These are phyloP conservation scores for Immersiella caudata DNA, from an alignment of 495 filamentous ascomycete species.

Conservation along the genomic window DNA sequence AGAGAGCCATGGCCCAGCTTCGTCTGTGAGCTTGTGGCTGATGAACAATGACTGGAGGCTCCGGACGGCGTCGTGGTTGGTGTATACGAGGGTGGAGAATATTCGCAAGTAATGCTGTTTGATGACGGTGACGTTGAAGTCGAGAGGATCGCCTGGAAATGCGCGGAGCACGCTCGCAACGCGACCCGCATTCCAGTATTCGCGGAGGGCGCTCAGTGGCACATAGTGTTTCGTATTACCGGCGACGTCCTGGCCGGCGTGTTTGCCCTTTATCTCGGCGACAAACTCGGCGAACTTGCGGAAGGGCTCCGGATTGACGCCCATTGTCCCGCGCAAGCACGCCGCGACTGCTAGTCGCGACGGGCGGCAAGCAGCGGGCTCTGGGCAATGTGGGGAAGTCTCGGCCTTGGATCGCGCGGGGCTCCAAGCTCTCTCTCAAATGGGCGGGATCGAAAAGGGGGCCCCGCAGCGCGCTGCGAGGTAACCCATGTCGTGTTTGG, in stretches of 20 bases:
- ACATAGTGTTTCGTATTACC: constrained; percentile 9
- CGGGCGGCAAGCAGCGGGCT: neutral
- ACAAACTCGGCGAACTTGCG: constrained; percentile 22
- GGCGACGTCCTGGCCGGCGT: constrained; percentile 10
- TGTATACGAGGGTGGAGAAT: constrained; percentile 32
- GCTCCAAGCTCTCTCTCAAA: neutral
- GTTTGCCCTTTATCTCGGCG: constrained; percentile 18
- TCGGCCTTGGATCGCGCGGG: constrained; percentile 2
- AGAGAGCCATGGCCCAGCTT: neutral
- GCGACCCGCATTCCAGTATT: constrained; percentile 26
- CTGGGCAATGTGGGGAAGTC: constrained; percentile 11
- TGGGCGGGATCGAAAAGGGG: neutral
- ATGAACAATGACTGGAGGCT: constrained; percentile 25
- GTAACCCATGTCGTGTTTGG: constrained; percentile 1
- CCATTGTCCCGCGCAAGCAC: neutral
- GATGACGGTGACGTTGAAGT: constrained; percentile 19
- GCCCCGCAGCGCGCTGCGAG: neutral
- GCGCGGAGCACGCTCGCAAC: constrained; percentile 22
- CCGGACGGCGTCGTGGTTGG: constrained; percentile 13
- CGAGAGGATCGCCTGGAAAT: constrained; percentile 8
- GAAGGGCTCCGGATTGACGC: constrained; percentile 19
- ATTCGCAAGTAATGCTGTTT: constrained; percentile 25
- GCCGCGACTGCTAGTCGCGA: constrained; percentile 6
- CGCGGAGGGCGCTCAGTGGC: constrained; percentile 1
- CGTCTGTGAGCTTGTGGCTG: constrained; percentile 23